Evolutionary conservation across 441 rosid species (phyloP), one percentile per base, ranked within the genome.

Genomic region (Geranium incanum): DNA sequence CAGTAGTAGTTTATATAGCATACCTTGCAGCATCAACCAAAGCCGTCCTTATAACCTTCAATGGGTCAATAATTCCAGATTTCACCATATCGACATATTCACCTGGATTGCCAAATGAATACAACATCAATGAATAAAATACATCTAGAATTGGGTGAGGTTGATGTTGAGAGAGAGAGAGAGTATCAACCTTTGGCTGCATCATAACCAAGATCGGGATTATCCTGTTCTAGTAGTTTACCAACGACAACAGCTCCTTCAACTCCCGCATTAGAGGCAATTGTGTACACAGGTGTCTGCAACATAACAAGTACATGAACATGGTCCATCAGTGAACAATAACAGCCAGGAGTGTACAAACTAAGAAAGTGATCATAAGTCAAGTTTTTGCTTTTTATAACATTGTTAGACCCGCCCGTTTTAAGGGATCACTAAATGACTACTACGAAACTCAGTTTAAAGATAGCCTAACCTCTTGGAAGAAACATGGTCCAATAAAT

Each of bases 171-270:
- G 15, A 48, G 59, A 7, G 57, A 50, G 57, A 0, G 57, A 13
- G 13, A 6, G 59, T 12, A 15, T 15, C n/a, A 13, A 89, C 96
- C 95, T 85, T 86, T 90, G 59, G 97, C 96, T 0, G 97, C 97
- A 79, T 90, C 97, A 50, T 92, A 92, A 11, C 96, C 96, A 5
- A 90, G 89, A 67, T 92, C 95, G 5, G 85, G 69, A 68, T 86
- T 80, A 65, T 92, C 96, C 74, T 92, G 97, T 73, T 92, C 97
- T 80, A 92, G 71, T 18, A 92, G 87, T 82, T 90, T 92, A 36
- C 98, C 96, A 7, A 92, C 96, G 12, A 92, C 85, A 67, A 92
- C 96, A 36, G 97, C 95, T 19, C 97, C 96, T 76, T 92, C 96
- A 0, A 87, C 96, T 71, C 97, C 97, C 0, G 96, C 96, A 52